These are phyloP conservation scores for Aspergillus olivimuriae DNA, from an alignment of 495 filamentous ascomycete species.

Conservation along the genomic window DNA sequence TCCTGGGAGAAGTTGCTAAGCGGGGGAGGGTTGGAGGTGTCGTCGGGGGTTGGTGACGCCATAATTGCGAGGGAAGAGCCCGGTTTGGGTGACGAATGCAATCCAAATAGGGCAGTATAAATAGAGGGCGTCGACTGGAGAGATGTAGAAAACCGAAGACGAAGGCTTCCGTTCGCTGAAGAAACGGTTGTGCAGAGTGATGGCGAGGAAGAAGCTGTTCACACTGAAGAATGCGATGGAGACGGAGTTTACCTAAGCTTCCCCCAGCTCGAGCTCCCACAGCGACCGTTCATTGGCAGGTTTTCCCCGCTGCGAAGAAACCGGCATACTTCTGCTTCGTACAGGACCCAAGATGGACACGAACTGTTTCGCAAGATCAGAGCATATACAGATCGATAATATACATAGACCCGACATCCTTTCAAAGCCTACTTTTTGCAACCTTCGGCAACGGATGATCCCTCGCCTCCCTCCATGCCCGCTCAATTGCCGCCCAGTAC, in stretches of 20 bases:
- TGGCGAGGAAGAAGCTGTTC: too few relatives aligned
- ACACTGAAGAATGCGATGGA: not conserved
- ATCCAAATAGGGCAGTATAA: not conserved
- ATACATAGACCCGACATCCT: not conserved
- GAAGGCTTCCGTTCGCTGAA: too few relatives aligned
- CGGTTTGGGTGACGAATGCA: not conserved
- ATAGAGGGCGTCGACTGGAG: too few relatives aligned
- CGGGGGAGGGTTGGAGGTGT: slow-evolving; percentile 11
- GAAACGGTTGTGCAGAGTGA: too few relatives aligned
- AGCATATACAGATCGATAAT: not conserved
- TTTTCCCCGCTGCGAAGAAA: too few relatives aligned
- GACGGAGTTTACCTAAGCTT: not conserved
- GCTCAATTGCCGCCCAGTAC: not conserved
- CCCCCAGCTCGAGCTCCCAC: not conserved
- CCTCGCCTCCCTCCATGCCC: slow-evolving; percentile 1
- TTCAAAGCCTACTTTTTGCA: not conserved
- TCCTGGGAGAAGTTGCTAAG: slow-evolving; percentile 57
- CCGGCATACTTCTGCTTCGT: not conserved
- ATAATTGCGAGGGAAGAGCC: slow-evolving; percentile 14
- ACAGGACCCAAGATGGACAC: not conserved
- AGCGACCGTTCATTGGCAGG: not conserved
- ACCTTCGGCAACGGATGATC: too few relatives aligned
- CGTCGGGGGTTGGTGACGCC: slow-evolving; percentile 18
- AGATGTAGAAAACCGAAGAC: too few relatives aligned
- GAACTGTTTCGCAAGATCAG: not conserved